Evolutionary conservation across 2,329 filamentous ascomycete genomes (phyloP).

Genomic region (Cladophialophora bantiana): DNA sequence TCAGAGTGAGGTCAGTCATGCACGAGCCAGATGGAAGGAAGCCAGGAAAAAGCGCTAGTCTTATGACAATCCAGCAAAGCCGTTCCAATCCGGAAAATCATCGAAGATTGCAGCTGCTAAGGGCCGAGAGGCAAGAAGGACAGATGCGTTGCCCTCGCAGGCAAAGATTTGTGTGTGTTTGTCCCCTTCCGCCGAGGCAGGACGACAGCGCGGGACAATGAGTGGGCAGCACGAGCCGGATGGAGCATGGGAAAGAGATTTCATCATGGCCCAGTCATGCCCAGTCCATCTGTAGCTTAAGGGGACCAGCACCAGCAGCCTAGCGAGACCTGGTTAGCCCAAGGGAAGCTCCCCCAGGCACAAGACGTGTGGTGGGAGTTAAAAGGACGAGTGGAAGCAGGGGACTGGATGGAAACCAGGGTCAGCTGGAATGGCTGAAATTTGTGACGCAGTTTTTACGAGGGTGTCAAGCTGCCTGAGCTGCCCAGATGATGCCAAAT

Average conservation of each 20-base stretch:
- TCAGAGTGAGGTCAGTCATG: constrained; percentile 29
- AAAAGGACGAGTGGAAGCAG: constrained; percentile 15
- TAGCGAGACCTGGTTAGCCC: background rate
- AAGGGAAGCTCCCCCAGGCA: constrained; percentile 11
- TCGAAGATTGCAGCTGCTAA: constrained; percentile 15
- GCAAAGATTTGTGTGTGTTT: constrained; percentile 14
- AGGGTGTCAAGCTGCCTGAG: background rate
- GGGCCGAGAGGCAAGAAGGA: constrained; percentile 2
- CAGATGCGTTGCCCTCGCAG: constrained; percentile 24
- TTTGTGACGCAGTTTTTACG: constrained; percentile 4
- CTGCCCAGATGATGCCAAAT: background rate
- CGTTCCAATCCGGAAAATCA: constrained; percentile 30
- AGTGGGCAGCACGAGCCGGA: constrained; percentile 12
- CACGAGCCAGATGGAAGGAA: constrained; percentile 4
- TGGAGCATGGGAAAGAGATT: constrained; percentile 14
- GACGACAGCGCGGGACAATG: constrained; percentile 2
- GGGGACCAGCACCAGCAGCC: background rate
- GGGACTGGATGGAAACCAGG: background rate
- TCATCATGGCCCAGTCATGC: constrained; percentile 18
- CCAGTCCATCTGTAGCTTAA: constrained; percentile 2
- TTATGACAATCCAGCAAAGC: constrained; percentile 26
- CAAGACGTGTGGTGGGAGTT: background rate
- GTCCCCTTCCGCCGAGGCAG: constrained; percentile 37
- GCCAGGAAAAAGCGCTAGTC: constrained; percentile 6
- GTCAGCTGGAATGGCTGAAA: constrained; percentile 7